Percentiles rank a stretch among this genome's conserved stretches.
phyloP scores from a whole-genome alignment of 2,329 filamentous ascomycete genomes.

The Xylariaceae sp. region DNA sequence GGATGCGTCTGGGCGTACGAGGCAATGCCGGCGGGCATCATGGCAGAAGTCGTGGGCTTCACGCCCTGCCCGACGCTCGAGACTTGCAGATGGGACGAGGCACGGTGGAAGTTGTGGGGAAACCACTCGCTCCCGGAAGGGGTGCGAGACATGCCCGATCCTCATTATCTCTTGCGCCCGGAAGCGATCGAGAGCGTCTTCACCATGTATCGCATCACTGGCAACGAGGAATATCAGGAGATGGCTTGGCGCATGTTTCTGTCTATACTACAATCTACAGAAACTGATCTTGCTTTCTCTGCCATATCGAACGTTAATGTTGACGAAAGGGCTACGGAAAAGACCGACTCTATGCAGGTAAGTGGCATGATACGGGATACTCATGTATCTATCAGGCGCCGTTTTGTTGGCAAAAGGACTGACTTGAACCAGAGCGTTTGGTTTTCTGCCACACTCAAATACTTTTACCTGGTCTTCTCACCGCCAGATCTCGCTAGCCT shows the following conservation, averaged over 20 bases:
- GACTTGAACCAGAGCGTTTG: constrained; percentile 47
- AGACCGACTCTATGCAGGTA: constrained; percentile 25
- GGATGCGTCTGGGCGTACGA: constrained; percentile 61
- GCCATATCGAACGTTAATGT: constrained; percentile 13
- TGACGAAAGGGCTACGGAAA: constrained; percentile 7
- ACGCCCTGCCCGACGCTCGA: constrained; percentile 36
- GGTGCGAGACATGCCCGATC: constrained; percentile 46
- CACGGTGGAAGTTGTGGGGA: constrained; percentile 8
- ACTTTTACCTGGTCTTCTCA: constrained; percentile 38
- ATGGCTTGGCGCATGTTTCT: constrained; percentile 30
- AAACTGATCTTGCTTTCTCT: constrained; percentile 17
- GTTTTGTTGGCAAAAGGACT: too few species aligned
- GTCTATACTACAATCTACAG: constrained; percentile 23
- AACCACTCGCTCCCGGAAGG: constrained; percentile 24
- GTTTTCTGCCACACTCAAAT: constrained; percentile 59
- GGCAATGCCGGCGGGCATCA: constrained; percentile 50
- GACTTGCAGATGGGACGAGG: constrained; percentile 28
- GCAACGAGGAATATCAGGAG: constrained; percentile 23
- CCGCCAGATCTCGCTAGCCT: constrained; percentile 50
- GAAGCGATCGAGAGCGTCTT: constrained; percentile 32
- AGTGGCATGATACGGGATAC: too few species aligned
- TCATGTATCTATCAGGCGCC: too few species aligned
- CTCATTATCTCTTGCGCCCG: constrained; percentile 30
- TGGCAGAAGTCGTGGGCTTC: constrained; percentile 53
- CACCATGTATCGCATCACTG: constrained; percentile 29